Conservation (phyloP, 1,139 yeast species). For the Hyphopichia buzzinii region DNA sequence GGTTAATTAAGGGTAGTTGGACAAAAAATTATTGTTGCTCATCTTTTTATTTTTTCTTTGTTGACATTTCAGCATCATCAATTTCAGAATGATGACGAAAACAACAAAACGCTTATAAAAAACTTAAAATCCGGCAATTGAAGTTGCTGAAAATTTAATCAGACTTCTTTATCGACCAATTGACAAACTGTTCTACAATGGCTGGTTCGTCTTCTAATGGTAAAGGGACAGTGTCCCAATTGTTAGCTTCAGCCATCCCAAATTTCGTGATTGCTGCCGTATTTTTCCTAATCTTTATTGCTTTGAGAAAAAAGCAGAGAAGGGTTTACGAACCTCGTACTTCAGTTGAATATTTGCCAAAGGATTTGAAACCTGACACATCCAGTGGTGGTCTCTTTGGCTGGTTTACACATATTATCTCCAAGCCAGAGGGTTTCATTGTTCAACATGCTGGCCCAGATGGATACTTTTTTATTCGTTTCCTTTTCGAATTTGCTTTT, state of each 20-base stretch:
- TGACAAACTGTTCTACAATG: no score
- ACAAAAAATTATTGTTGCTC: not conserved
- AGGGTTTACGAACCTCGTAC: slow-evolving; percentile 84
- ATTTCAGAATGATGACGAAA: not conserved
- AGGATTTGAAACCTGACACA: slow-evolving; percentile 47
- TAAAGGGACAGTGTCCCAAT: slow-evolving; percentile 36
- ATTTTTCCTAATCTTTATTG: slow-evolving; percentile 57
- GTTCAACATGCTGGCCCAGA: slow-evolving; percentile 83
- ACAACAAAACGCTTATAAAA: not conserved
- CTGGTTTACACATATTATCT: slow-evolving; percentile 54
- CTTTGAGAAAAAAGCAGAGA: slow-evolving; percentile 59
- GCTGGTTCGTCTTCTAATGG: slow-evolving; percentile 2
- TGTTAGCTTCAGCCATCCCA: slow-evolving; percentile 39
- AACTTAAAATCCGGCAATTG: no score
- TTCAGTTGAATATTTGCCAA: slow-evolving; percentile 39
- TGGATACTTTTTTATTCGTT: slow-evolving; percentile 84
- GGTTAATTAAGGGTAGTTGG: not conserved
- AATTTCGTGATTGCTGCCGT: slow-evolving; percentile 49
- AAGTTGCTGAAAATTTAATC: no score
- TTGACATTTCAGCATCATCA: not conserved
- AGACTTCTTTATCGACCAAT: no score
- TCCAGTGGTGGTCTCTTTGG: slow-evolving; percentile 54
- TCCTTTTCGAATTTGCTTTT: slow-evolving; percentile 59
- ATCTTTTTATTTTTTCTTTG: not conserved
- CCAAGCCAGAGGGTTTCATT: slow-evolving; percentile 62